These are phyloP conservation scores for Vigna hirtella DNA, from an alignment of 306 rosid species.

Conservation along the genomic window DNA sequence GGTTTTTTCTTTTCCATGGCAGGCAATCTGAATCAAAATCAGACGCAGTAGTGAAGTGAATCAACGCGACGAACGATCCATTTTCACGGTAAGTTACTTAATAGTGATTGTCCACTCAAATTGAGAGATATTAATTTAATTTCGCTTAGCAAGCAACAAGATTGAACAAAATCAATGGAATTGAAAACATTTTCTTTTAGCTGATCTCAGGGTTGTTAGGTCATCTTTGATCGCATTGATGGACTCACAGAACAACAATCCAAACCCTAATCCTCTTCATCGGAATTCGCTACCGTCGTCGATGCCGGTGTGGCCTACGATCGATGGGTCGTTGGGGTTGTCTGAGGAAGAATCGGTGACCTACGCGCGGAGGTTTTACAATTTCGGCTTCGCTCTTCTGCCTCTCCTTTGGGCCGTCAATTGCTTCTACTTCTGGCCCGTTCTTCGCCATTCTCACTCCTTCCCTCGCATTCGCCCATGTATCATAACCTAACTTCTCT, in stretches of 20 bases:
- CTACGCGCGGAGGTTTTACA: constrained; percentile 81
- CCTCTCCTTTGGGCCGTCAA: constrained; percentile 96
- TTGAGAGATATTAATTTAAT: no score
- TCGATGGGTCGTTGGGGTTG: constrained; percentile 78
- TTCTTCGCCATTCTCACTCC: constrained; percentile 75
- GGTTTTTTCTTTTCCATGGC: no score
- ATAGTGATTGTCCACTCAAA: not conserved
- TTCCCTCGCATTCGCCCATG: constrained; percentile 86
- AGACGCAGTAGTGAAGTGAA: not conserved
- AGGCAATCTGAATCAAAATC: not conserved
- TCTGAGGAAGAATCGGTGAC: constrained; percentile 81
- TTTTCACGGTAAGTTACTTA: not conserved
- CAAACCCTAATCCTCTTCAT: constrained; percentile 28
- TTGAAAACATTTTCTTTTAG: not conserved
- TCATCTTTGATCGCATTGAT: constrained; percentile 18
- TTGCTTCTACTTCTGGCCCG: constrained; percentile 99
- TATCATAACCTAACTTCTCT: constrained; percentile 33
- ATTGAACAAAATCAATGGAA: not conserved
- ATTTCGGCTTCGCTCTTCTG: constrained; percentile 79
- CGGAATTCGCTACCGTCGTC: constrained; percentile 50
- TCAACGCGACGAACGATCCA: not conserved
- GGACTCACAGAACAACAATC: constrained; percentile 42
- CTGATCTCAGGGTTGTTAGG: not conserved
- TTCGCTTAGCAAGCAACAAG: not conserved
- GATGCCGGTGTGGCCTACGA: constrained; percentile 77